A percentile compares a stretch with the other conserved stretches of the same genome.
These are phyloP conservation scores for Dacryopinax spathularia DNA, from an alignment of 768 basidiomycete genomes.

Conservation along the genomic window DNA sequence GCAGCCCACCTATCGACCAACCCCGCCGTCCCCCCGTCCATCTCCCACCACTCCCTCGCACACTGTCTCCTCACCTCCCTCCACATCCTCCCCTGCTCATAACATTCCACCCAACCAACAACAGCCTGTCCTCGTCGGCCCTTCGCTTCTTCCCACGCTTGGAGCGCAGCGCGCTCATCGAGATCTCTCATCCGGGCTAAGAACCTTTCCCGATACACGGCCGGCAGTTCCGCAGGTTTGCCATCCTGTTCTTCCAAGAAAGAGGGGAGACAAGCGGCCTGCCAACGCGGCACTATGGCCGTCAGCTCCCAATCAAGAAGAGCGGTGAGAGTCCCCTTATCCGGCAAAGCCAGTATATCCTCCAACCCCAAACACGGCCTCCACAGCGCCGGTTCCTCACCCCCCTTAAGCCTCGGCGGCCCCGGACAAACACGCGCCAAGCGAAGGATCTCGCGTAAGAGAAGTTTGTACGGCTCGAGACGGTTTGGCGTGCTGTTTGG, in stretches of 20 bases:
- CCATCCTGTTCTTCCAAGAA: neutral
- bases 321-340: neutral
- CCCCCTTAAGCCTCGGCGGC: neutral
- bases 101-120: neutral
- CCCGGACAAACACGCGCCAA: neutral
- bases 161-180: neutral
- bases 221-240: neutral
- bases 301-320: neutral
- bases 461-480: too few species aligned
- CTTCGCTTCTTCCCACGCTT: neutral
- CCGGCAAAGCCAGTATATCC: neutral
- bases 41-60: neutral
- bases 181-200: neutral
- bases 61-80: neutral
- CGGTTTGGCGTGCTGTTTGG: too few species aligned
- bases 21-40: neutral
- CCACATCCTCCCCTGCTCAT: neutral
- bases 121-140: too few species aligned
- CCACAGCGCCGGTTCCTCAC: neutral
- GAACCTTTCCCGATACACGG: neutral
- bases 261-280: neutral
- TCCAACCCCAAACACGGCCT: neutral
- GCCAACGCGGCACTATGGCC: neutral
- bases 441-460: neutral
- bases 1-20: neutral